Conservation (phyloP, 768 basidiomycete genomes). For the Dentipellis fragilis region DNA sequence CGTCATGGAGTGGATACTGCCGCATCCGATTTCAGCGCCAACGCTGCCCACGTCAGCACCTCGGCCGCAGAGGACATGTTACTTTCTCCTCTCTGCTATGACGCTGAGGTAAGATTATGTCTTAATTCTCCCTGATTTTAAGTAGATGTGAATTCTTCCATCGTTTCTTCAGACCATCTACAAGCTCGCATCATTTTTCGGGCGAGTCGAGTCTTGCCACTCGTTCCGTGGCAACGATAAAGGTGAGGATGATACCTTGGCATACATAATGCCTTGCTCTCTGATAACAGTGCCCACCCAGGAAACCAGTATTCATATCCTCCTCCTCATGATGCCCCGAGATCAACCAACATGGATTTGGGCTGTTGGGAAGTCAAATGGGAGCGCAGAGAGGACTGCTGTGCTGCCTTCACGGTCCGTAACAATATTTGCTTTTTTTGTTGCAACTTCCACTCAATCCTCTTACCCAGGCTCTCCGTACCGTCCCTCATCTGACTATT, state of each 20-base stretch:
- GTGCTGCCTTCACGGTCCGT: constrained; percentile 60
- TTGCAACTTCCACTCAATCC: neutral
- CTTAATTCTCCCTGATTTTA: neutral
- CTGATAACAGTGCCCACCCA: neutral
- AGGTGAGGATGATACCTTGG: constrained; percentile 30
- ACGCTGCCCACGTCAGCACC: constrained; percentile 12
- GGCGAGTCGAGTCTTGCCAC: neutral
- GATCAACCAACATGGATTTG: constrained; percentile 44
- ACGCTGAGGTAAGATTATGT: constrained; percentile 38
- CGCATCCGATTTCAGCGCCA: neutral
- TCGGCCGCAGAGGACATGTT: constrained; percentile 29
- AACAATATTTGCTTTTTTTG: neutral
- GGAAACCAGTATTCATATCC: neutral
- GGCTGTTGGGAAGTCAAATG: constrained; percentile 74
- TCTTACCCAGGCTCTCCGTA: constrained; percentile 49
- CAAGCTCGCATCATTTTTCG: neutral
- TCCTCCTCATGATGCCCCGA: constrained; percentile 47
- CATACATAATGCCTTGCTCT: constrained; percentile 15
- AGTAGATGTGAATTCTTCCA: neutral
- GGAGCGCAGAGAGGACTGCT: constrained; percentile 66
- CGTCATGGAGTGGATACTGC: neutral
- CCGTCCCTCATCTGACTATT: constrained; percentile 60
- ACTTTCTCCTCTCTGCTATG: constrained; percentile 47
- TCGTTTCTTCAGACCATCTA: neutral
- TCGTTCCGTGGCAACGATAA: neutral